Evolutionary conservation across 1,284 basidiomycete species (phyloP), one percentile per base, ranked within the genome.

Genomic region (Athelia psychrophila): DNA sequence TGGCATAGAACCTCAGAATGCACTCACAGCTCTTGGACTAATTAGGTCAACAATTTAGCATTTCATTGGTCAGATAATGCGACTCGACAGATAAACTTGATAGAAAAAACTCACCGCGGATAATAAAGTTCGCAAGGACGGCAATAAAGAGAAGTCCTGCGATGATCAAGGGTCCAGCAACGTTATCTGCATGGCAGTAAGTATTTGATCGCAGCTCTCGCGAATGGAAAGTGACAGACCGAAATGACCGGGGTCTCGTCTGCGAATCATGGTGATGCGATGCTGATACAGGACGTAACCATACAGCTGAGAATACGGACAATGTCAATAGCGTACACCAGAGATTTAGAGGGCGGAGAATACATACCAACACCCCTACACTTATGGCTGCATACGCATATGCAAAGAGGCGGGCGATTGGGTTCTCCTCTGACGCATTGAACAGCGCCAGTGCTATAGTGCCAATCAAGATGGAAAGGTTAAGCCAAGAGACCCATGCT

Each of bases 401-500:
- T 0, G 95, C 93, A 68, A 99, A 95, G 32, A 76, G 78, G 30
- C 84, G 81, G 1, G 92, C 88, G 27, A 92, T 69, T 1, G 76
- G 61, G 20, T 42, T 42, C 62, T 96, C 92, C 54, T 79, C 79
- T 12, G 92, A 91, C 0, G 89, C 84, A 63, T 96, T 95, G 78
- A 91, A 95, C 2, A 99, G 78, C 0, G 93, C 95, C 18, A 96
- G 75, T 0, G 95, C 79, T 38, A 99, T 83, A 0, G 93, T 88
- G 3, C 89, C 93, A 52, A 98, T 78, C 19, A 98, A 77, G 42
- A 98, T 75, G 3, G 91, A 84, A 50, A 92, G 86, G 59, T 91
- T 93, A 48, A 97, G 73, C 84, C 95, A 98, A 0, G 95, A 83
- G 48, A 97, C 81, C 91, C 92, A 97, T 2, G 95, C 90, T 92